Evolutionary conservation across 768 basidiomycete genomes (phyloP), one percentile per base, ranked within the genome.

Genomic region (Mycena amicta): DNA sequence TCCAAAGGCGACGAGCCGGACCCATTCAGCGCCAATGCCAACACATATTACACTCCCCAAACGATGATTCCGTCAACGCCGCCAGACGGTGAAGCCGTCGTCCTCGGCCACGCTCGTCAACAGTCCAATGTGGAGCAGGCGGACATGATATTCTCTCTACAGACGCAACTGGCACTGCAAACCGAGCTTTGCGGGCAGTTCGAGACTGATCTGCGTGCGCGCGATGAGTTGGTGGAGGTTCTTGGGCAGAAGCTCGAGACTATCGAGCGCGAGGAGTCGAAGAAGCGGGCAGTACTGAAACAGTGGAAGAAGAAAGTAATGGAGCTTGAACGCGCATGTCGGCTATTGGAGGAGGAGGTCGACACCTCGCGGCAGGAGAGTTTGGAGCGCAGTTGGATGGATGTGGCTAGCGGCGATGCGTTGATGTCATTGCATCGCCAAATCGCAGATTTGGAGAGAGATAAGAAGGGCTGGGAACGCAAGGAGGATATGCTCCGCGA

Each of bases 351-450:
- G 75, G 93, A 95, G 68, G 90, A 95, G 68, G 90, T 95, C 27
- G 95, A 98, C 60, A 79, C 83, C 5, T 89, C 89, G 41, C 80
- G 93, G 39, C 86, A 90, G 64, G 91, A 92, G 67, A 91, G 88
- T 66, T 76, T 93, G 71, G 89, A 90, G 59, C 77, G 87, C 20
- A 90, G 92, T 61, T 74, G 95, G 39, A 95, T 96, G 80, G 90
- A 91, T 66, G 88, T 87, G 62, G 88, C 90, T 1, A 90, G 89
- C 57, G 82, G 88, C 2, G 86, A 87, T 71, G 92, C 88, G 28
- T 76, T 98, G 67, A 80, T 90, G 45, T 85, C 86, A 73, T 80
- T 97, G 43, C 92, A 98, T 66, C 73, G 81, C 4, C 88, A 91
- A 68, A 93, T 98, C 61, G 81, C 83, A 6, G 80, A 82, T n/a